Evolutionary conservation across 225 moss, liverwort and hornwort species (phyloP), one percentile per base, ranked within the genome.

Genomic region (Takakia lepidozioides): DNA sequence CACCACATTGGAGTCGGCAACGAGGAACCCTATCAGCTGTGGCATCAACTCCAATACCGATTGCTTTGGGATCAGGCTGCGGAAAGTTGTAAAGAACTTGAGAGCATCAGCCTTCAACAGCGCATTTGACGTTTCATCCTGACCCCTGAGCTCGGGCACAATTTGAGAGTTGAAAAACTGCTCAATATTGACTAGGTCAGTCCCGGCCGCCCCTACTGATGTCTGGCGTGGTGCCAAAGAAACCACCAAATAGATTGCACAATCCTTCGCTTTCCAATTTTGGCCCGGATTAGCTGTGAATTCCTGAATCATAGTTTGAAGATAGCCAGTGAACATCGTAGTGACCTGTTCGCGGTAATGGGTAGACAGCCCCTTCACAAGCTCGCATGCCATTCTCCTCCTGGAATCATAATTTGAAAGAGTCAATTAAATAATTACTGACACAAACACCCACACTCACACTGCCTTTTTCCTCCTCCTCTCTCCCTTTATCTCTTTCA

Each of bases 311-410:
- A 98, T 87, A 22, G 80, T 69, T 40, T 70, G 82, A 17, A 91
- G 78, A 51, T 98, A 98, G 3, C 70, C 78, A 55, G 85, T 76
- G 46, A 98, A 98, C 91, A 91, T 77, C 25, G 67, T 70, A 15
- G 83, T 91, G 46, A 95, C 87, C 70, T 87, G 91, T 32, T 87
- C 98, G 25, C 85, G 68, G 55, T 98, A 91, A 44, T 98, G 78
- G 44, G 66, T 60, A 6, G 91, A 98, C 34, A 98, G 70, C 4
- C 98, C 98, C 63, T 98, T 98, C 28, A 98, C 91, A 30, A 98
- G 85, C 58, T 98, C 98, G 58, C 98, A 98, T 18, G 98, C 87
- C 72, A 87, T 85, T 65, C 98, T 83, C 71, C 98, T 85, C 78
- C 98, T 80, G 67, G 19, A 54, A 37, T 42, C n/a, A n/a, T n/a